These are phyloP conservation scores for Gloeopeniophorella convolvens DNA, from an alignment of 768 basidiomycete genomes.

Conservation along the genomic window DNA sequence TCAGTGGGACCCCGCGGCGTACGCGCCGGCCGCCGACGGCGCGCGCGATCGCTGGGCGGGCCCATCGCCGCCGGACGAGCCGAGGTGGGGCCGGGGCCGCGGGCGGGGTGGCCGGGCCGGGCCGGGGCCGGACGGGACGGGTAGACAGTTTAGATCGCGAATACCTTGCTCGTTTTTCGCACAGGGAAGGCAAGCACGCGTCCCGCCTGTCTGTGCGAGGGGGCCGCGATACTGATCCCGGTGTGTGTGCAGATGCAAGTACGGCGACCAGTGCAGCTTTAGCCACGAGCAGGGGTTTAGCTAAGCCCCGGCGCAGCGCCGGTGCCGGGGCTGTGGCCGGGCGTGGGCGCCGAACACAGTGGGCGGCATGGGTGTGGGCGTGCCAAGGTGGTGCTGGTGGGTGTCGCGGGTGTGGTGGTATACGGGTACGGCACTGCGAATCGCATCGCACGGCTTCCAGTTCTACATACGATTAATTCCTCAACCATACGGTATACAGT, in stretches of 20 bases:
- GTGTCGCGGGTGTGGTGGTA: no score
- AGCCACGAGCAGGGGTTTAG: slow-evolving; percentile 46
- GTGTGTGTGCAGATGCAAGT: slow-evolving; percentile 70
- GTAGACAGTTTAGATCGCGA: slow-evolving; percentile 73
- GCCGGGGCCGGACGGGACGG: slow-evolving; percentile 53
- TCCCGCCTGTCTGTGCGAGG: slow-evolving; percentile 28
- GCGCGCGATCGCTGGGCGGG: slow-evolving; percentile 26
- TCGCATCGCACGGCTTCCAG: no score
- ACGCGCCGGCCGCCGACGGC: slow-evolving; percentile 15
- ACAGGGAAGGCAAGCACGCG: slow-evolving; percentile 85
- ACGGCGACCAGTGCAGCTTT: slow-evolving; percentile 84
- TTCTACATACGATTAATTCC: no score
- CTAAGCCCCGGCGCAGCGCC: no score
- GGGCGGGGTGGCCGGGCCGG: slow-evolving; percentile 41
- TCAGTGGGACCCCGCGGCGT: slow-evolving; percentile 20
- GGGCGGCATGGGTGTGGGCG: no score
- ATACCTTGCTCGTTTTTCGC: slow-evolving; percentile 87
- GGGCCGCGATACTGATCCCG: slow-evolving; percentile 33
- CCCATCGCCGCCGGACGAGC: slow-evolving; percentile 45
- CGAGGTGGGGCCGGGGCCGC: slow-evolving; percentile 36
- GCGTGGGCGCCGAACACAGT: no score
- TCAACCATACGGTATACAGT: no score
- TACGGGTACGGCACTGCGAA: no score
- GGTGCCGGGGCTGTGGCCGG: no score
- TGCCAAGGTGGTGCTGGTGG: no score